A percentile compares a stretch with the other conserved stretches of the same genome.
Evolutionary conservation across 129 eudicot genomes (phyloP).

Genomic region (Oenanthe sinensis): DNA sequence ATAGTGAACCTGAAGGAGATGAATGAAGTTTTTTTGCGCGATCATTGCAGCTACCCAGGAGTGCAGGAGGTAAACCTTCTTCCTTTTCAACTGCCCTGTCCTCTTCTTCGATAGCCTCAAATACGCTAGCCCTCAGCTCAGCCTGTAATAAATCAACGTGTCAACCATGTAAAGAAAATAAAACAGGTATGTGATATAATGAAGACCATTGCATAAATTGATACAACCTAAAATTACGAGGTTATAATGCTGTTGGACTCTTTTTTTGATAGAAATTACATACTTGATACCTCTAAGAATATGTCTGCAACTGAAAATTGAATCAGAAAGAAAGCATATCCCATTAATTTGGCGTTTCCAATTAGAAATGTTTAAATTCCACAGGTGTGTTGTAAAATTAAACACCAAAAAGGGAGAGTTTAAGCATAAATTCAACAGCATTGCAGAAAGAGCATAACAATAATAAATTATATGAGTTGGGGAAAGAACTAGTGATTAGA

Average conservation of each 20-base stretch:
- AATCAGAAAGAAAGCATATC: not conserved
- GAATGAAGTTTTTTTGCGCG: slow-evolving; percentile 93
- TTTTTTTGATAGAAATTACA: not conserved
- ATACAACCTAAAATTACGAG: not conserved
- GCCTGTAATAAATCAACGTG: slow-evolving; percentile 40
- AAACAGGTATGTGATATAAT: not conserved
- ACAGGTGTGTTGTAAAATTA: not conserved
- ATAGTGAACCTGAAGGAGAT: slow-evolving; percentile 66
- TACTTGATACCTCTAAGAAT: not conserved
- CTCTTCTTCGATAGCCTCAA: slow-evolving; percentile 98
- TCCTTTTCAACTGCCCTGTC: slow-evolving; percentile 69
- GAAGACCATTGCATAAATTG: not conserved
- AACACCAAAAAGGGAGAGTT: not conserved
- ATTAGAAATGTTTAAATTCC: not conserved
- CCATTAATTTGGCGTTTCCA: no score
- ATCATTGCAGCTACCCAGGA: slow-evolving; percentile 92
- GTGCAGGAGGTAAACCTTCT: slow-evolving; percentile 85
- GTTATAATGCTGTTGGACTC: not conserved
- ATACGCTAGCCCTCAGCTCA: slow-evolving; percentile 91
- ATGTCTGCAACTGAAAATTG: not conserved
- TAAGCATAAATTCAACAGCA: not conserved
- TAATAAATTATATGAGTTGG: not conserved
- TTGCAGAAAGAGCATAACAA: not conserved
- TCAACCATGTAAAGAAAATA: not conserved
- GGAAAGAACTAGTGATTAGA: not conserved